A percentile compares a stretch with the other conserved stretches of the same genome.
These are phyloP conservation scores for Protea cynaroides DNA, from an alignment of 164 flowering plant genomes.

Conservation along the genomic window DNA sequence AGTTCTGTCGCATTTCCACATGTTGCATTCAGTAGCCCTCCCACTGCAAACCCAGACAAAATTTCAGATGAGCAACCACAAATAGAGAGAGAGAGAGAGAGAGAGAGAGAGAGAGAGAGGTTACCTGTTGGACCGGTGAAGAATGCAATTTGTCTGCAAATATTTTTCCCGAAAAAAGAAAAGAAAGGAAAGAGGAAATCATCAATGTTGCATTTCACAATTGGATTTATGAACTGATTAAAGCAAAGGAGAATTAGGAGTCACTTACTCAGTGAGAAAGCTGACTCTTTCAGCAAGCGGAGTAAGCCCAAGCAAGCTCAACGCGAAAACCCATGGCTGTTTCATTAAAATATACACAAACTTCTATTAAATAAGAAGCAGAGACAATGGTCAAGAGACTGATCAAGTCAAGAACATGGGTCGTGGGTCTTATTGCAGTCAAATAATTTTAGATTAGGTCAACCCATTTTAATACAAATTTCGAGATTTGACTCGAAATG, in stretches of 20 bases:
- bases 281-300: slow-evolving; percentile 94
- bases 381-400: too few species aligned
- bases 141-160: slow-evolving; percentile 78
- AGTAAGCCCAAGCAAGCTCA: slow-evolving; percentile 81
- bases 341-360: not conserved
- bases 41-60: slow-evolving; percentile 44
- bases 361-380: too few species aligned
- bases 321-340: slow-evolving; percentile 86
- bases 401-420: too few species aligned
- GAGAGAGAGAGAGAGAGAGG: not conserved
- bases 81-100: too few species aligned
- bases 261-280: slow-evolving; percentile 87
- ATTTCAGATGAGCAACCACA: not conserved
- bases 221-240: not conserved
- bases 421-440: not conserved
- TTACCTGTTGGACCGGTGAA: slow-evolving; percentile 92
- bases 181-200: not conserved
- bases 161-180: not conserved
- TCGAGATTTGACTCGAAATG: too few species aligned
- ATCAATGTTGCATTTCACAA: slow-evolving; percentile 9
- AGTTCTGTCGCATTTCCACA: slow-evolving; percentile 98
- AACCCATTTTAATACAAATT: not conserved
- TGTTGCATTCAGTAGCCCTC: slow-evolving; percentile 96
- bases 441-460: not conserved
- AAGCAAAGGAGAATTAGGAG: not conserved